Evolutionary conservation across 2,329 filamentous ascomycete species (phyloP).

Genomic region (Neonectria faginata): DNA sequence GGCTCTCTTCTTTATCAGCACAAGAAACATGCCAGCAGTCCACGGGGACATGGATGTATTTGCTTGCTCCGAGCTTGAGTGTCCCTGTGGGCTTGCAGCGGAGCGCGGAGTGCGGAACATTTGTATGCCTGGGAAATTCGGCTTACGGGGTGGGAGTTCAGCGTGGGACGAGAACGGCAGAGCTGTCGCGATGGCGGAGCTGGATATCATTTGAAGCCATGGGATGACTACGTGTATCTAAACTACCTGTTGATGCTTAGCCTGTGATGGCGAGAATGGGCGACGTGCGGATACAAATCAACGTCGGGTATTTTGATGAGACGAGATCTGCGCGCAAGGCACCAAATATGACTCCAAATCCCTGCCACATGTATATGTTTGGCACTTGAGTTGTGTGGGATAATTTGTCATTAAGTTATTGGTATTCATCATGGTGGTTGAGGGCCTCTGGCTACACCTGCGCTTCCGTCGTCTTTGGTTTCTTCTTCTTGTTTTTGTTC

Average conservation of each 20-base stretch:
- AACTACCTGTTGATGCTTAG: constrained; percentile 8
- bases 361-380: neutral
- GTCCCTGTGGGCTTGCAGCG: constrained; percentile 1
- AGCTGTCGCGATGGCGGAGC: constrained; percentile 6
- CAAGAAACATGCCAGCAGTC: constrained; percentile 10
- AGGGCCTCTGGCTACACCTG: constrained; percentile 26
- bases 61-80: neutral
- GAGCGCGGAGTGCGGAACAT: constrained; percentile 10
- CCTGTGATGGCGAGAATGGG: constrained; percentile 1
- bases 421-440: neutral
- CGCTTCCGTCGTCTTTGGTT: constrained; percentile 40
- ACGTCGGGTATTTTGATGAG: constrained; percentile 9
- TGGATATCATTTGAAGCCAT: constrained; percentile 12
- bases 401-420: neutral
- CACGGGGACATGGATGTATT: constrained; percentile 8
- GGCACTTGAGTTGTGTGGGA: neutral
- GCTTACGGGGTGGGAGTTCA: constrained; percentile 13
- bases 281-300: constrained; percentile 9
- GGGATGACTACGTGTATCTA: constrained; percentile 17
- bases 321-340: neutral
- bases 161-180: constrained; percentile 13
- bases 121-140: constrained; percentile 19
- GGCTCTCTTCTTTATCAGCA: constrained; percentile 23
- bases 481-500: constrained; percentile 45
- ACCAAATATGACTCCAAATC: neutral